phyloP scores from a whole-genome alignment of 2,329 filamentous ascomycete genomes.

The Dothideomycetes sp. region DNA sequence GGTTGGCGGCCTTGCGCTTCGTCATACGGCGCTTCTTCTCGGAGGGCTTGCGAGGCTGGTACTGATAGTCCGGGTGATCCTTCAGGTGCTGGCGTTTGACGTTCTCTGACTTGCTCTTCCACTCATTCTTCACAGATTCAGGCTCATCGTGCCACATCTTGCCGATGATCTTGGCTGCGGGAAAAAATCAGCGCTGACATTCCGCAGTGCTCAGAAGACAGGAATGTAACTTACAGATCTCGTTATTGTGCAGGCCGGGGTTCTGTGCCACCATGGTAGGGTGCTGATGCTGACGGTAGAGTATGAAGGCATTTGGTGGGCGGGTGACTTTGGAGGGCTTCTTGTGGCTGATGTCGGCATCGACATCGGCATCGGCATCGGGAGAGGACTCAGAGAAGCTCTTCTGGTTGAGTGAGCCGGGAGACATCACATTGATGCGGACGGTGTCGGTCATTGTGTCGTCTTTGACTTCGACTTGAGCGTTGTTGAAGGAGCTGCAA shows the following conservation, averaged over 20 bases:
- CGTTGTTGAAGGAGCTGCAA: conserved; percentile 6
- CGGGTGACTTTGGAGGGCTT: conserved; percentile 26
- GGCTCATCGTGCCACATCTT: conserved; percentile 30
- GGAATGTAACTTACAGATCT: conserved; percentile 28
- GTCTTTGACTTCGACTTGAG: conserved; percentile 4
- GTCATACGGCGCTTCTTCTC: conserved; percentile 34
- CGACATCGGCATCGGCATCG: neutral
- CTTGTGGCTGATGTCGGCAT: neutral
- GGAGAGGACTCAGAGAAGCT: neutral
- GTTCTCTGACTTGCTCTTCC: conserved; percentile 26
- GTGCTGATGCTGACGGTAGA: conserved; percentile 31
- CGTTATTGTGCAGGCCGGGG: conserved; percentile 33
- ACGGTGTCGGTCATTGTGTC: conserved; percentile 1
- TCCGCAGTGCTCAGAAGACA: neutral
- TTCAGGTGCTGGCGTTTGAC: conserved; percentile 28
- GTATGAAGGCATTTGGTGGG: conserved; percentile 36
- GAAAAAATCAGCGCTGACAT: conserved; percentile 1
- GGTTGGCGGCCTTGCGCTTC: conserved; percentile 7
- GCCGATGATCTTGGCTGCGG: conserved; percentile 25
- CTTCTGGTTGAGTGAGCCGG: conserved; percentile 4
- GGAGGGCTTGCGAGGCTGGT: conserved; percentile 34
- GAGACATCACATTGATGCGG: conserved; percentile 5
- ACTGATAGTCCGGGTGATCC: conserved; percentile 33
- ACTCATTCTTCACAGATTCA: conserved; percentile 25
- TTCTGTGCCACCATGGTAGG: conserved; percentile 25